These are phyloP conservation scores for Leptomonas seymouri DNA, from an alignment of 208 protist species.

Conservation along the genomic window DNA sequence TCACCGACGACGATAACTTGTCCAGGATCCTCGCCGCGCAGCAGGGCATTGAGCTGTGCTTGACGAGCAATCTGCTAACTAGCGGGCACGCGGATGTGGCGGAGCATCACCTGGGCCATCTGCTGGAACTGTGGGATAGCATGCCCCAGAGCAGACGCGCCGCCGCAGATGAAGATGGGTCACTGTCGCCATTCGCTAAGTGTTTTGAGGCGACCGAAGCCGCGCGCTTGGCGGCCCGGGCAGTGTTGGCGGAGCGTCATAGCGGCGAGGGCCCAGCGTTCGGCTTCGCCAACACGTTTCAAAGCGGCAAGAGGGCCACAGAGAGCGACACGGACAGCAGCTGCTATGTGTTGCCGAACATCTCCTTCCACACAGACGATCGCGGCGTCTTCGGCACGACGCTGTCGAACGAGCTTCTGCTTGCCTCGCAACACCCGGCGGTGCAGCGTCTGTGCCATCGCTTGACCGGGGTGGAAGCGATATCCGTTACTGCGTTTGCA, in stretches of 20 bases:
- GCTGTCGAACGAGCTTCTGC: slow-evolving; percentile 55
- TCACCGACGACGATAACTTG: slow-evolving; percentile 48
- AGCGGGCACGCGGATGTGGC: slow-evolving; percentile 50
- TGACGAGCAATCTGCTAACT: slow-evolving; percentile 85
- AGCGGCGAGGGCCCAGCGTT: neutral
- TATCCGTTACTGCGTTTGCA: slow-evolving; percentile 1
- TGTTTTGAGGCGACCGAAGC: slow-evolving; percentile 13
- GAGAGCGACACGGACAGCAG: neutral
- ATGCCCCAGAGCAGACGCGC: slow-evolving; percentile 13
- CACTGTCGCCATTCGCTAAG: neutral
- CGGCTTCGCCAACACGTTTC: neutral
- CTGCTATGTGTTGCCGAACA: slow-evolving; percentile 40
- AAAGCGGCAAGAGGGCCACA: neutral
- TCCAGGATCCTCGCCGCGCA: slow-evolving; percentile 38
- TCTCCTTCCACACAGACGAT: slow-evolving; percentile 87
- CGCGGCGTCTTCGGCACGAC: slow-evolving; percentile 83
- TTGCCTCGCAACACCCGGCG: slow-evolving; percentile 50
- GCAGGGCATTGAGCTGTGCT: slow-evolving; percentile 83
- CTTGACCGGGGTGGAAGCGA: neutral
- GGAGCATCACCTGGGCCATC: slow-evolving; percentile 60
- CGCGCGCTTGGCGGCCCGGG: slow-evolving; percentile 4
- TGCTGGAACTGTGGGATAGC: slow-evolving; percentile 34
- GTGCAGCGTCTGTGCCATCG: slow-evolving; percentile 11
- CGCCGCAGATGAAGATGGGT: neutral
- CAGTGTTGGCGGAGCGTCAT: neutral